Evolutionary conservation across 345 rosid genomes (phyloP).

Genomic region (Cardamine occulta): DNA sequence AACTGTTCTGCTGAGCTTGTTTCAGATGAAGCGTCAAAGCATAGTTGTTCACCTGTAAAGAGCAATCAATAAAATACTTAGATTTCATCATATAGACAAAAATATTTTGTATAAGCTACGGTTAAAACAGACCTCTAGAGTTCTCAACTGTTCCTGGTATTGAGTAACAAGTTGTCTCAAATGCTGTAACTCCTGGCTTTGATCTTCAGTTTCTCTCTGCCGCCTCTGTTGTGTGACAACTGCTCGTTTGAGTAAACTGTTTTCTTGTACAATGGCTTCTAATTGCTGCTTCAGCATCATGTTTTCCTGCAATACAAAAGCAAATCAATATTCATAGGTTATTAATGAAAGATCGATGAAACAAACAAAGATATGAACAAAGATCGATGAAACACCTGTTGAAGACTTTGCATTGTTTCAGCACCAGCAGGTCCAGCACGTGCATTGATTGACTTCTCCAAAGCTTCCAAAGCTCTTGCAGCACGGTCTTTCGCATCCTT

Average conservation of each 20-base stretch:
- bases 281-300: slow-evolving; percentile 70
- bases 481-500: slow-evolving; percentile 88
- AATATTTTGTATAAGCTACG: not conserved
- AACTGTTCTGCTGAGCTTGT: slow-evolving; percentile 56
- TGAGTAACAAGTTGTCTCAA: slow-evolving; percentile 73
- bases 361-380: not conserved
- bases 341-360: not conserved
- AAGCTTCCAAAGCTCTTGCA: slow-evolving; percentile 69
- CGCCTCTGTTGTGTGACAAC: slow-evolving; percentile 84
- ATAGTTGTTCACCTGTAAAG: slow-evolving; percentile 63
- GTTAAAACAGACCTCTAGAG: slow-evolving; percentile 63
- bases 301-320: slow-evolving; percentile 54
- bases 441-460: slow-evolving; percentile 75
- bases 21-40: slow-evolving; percentile 75
- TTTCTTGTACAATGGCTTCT: slow-evolving; percentile 72
- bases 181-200: slow-evolving; percentile 69
- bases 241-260: slow-evolving; percentile 73
- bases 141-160: slow-evolving; percentile 83
- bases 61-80: not conserved
- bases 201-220: slow-evolving; percentile 66
- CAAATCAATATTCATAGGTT: not conserved
- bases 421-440: slow-evolving; percentile 64
- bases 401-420: slow-evolving; percentile 58
- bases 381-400: slow-evolving; percentile 48
- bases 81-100: not conserved